Conservation (phyloP, 2,329 filamentous ascomycete species). For the Venturia nashicola region DNA sequence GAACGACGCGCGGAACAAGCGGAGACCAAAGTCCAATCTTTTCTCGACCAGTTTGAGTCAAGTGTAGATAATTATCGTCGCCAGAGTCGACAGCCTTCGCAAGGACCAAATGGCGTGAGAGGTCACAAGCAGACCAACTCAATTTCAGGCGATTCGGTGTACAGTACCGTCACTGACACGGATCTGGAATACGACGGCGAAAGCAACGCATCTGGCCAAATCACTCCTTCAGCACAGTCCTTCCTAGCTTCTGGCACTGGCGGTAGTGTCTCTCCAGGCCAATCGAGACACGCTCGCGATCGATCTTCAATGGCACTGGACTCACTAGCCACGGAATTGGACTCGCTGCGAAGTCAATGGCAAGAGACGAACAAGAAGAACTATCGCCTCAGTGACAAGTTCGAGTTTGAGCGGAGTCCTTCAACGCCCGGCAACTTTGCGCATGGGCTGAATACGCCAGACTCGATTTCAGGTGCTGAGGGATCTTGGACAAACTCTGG, state of each 20-base stretch:
- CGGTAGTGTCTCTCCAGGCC: background rate
- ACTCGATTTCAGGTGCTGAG: background rate
- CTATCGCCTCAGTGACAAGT: constrained; percentile 78
- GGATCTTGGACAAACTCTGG: background rate
- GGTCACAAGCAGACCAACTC: constrained; percentile 43
- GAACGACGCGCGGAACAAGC: constrained; percentile 80
- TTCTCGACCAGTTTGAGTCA: constrained; percentile 87
- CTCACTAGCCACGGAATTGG: constrained; percentile 81
- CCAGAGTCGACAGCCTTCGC: constrained; percentile 38
- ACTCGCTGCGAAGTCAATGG: constrained; percentile 84
- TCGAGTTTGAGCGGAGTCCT: constrained; percentile 59
- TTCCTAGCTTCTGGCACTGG: constrained; percentile 6
- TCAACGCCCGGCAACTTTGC: background rate
- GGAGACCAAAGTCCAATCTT: constrained; percentile 81
- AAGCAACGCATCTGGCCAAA: constrained; percentile 34
- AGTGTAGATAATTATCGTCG: constrained; percentile 93
- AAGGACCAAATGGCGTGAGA: constrained; percentile 25
- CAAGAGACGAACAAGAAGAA: constrained; percentile 82
- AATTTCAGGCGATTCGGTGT: constrained; percentile 46
- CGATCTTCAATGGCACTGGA: constrained; percentile 54
- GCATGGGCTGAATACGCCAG: background rate
- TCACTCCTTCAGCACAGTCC: constrained; percentile 19
- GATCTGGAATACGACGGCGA: constrained; percentile 3
- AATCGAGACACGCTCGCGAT: constrained; percentile 8
- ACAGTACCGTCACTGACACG: constrained; percentile 19